Conservation (phyloP, 345 rosid genomes). For the Ceriops zippeliana region DNA sequence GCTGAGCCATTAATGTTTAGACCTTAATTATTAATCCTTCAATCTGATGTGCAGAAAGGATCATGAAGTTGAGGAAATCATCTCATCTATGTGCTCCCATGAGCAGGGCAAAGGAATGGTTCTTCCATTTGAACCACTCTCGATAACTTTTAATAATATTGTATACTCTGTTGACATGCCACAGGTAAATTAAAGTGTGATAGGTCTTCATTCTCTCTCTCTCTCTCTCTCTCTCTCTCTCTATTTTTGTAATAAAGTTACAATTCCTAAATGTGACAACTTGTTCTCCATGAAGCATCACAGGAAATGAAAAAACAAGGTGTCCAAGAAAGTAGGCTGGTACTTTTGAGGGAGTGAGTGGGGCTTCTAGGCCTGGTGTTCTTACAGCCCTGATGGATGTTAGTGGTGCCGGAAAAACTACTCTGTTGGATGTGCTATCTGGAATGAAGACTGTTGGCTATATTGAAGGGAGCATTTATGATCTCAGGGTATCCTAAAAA, state of each 20-base stretch:
- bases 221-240: not conserved
- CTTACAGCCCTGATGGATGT: conserved; percentile 75
- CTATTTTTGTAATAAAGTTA: not conserved
- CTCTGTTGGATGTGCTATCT: conserved; percentile 78
- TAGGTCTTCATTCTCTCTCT: no score
- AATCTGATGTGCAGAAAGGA: conserved; percentile 2
- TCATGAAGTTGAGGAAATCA: conserved; percentile 1
- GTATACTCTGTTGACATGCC: conserved; percentile 69
- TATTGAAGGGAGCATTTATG: conserved; percentile 53
- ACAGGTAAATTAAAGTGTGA: conserved; percentile 34
- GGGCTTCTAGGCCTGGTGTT: conserved; percentile 74
- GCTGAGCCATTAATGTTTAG: no score
- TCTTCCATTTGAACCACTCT: conserved; percentile 67
- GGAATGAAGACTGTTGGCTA: conserved; percentile 75
- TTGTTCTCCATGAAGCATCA: not conserved
- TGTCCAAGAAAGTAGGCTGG: conserved; percentile 45
- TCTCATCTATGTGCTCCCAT: not conserved
- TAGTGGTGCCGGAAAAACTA: conserved; percentile 74
- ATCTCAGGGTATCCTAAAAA: conserved; percentile 69
- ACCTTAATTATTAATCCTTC: no score
- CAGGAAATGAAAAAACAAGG: conserved; percentile 57
- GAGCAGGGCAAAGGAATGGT: conserved; percentile 51
- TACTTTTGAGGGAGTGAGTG: conserved; percentile 60
- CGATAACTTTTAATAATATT: conserved; percentile 51
- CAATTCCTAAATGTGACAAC: not conserved